Conservation (phyloP, 2,329 filamentous ascomycete genomes). For the Epichloe baconii region DNA sequence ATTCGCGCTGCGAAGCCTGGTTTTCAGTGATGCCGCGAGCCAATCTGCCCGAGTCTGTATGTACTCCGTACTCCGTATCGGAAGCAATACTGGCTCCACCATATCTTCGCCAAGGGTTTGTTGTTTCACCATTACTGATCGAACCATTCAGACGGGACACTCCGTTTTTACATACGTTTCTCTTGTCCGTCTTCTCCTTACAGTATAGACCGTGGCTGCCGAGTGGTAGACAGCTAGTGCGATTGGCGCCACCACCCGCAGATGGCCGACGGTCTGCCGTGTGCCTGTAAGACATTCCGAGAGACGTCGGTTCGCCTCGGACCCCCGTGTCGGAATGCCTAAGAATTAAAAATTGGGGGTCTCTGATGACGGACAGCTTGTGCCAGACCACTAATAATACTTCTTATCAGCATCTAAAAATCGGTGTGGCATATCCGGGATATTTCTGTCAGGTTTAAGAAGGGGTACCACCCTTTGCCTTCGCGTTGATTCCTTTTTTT, state of each 20-base stretch:
- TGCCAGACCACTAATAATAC: too few species aligned
- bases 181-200: neutral
- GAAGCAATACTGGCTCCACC: neutral
- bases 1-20: neutral
- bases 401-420: neutral
- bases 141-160: slow-evolving; percentile 1
- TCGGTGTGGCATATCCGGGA: neutral
- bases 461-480: neutral
- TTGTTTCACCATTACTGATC: slow-evolving; percentile 6
- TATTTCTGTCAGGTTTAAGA: too few species aligned
- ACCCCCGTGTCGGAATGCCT: neutral
- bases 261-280: neutral
- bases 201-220: neutral
- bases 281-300: neutral
- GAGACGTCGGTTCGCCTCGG: neutral
- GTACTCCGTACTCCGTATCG: neutral
- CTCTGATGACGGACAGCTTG: neutral
- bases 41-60: neutral
- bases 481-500: neutral
- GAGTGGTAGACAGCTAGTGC: neutral
- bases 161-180: neutral
- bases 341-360: neutral
- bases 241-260: neutral
- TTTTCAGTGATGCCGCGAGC: neutral
- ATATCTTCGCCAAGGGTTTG: neutral